These are phyloP conservation scores for Panicum miliaceum DNA, from an alignment of 176 grass and related monocot species.

Conservation along the genomic window DNA sequence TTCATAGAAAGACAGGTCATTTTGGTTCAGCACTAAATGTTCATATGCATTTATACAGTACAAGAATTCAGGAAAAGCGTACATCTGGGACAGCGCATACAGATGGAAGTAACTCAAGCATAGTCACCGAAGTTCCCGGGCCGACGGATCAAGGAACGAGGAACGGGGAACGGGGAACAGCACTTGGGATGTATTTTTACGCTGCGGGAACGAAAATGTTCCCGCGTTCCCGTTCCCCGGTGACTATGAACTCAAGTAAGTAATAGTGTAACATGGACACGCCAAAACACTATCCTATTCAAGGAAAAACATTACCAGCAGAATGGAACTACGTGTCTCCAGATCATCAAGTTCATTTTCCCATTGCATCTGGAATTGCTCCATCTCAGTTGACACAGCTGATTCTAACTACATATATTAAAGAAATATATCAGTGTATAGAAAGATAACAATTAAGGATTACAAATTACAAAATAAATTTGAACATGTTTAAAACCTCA, in stretches of 20 bases:
- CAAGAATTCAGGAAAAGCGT: conserved; percentile 14
- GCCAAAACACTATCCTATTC: neutral
- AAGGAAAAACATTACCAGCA: conserved; percentile 70
- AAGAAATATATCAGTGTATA: conserved; percentile 26
- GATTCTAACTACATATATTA: conserved; percentile 73
- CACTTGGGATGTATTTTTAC: too few relatives aligned
- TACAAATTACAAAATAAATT: conserved; percentile 25
- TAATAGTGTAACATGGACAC: neutral
- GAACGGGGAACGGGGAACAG: too few relatives aligned
- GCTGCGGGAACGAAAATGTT: too few relatives aligned
- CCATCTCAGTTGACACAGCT: conserved; percentile 86
- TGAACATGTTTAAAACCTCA: conserved; percentile 57
- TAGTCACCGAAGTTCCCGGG: too few relatives aligned
- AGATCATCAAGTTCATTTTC: conserved; percentile 81
- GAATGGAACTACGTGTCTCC: conserved; percentile 70
- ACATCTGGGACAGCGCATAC: conserved; percentile 27
- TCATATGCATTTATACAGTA: neutral
- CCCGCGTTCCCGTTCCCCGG: too few relatives aligned
- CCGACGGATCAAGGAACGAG: too few relatives aligned
- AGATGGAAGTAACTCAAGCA: neutral
- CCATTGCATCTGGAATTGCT: conserved; percentile 75
- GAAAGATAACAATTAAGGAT: conserved; percentile 19
- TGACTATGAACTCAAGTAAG: too few relatives aligned
- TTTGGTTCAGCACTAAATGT: neutral
- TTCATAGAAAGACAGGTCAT: conserved; percentile 19